phyloP scores from a whole-genome alignment of 202 grass and related monocot genomes.

The Eragrostis tef region DNA sequence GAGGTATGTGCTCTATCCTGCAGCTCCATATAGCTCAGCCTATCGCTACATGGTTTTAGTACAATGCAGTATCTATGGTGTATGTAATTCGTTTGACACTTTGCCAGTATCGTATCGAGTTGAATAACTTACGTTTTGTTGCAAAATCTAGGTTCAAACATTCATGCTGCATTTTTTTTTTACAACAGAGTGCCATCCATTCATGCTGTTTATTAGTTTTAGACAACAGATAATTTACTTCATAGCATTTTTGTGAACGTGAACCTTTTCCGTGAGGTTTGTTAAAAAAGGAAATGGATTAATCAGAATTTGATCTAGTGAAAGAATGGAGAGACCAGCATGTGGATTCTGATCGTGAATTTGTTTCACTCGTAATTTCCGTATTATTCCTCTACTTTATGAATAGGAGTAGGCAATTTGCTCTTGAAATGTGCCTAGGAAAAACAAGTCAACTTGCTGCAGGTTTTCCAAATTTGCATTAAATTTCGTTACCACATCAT shows the following conservation, averaged over 20 bases:
- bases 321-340: slow-evolving; percentile 1
- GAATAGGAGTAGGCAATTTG: not conserved
- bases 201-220: not conserved
- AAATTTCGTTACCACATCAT: too few relatives aligned
- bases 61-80: slow-evolving; percentile 14
- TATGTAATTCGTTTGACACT: not conserved
- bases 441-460: slow-evolving; percentile 13
- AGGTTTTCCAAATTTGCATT: too few relatives aligned
- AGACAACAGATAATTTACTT: not conserved
- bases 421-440: slow-evolving; percentile 13
- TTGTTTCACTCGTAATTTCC: not conserved
- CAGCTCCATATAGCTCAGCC: not conserved
- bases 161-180: not conserved
- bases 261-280: not conserved
- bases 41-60: slow-evolving; percentile 26
- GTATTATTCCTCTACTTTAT: slow-evolving; percentile 17
- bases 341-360: not conserved
- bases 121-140: not conserved
- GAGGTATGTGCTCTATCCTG: slow-evolving; percentile 60
- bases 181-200: slow-evolving; percentile 1
- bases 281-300: slow-evolving; percentile 19
- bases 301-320: slow-evolving; percentile 2
- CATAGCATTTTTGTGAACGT: not conserved
- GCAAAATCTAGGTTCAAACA: not conserved
- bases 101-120: not conserved